Evolutionary conservation across 2,329 filamentous ascomycete species (phyloP), one percentile per base, ranked within the genome.

Genomic region (Fusarium mangiferae): DNA sequence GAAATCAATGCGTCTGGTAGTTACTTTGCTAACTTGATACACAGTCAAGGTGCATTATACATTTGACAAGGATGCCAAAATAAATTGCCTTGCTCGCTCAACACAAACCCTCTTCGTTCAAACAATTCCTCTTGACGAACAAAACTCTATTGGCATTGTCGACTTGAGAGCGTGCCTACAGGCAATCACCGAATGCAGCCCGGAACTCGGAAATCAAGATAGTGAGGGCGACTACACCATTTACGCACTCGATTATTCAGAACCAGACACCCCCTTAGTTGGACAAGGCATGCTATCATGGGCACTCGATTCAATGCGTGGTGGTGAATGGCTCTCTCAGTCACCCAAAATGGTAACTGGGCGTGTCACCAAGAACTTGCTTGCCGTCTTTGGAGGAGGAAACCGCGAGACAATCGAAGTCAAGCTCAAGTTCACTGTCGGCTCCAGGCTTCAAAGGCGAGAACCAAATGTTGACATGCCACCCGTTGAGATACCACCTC

Each of bases 1-100:
- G 65, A 51, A 74, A 61, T 61, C 57, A 57, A 46, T 67, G 52
- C 65, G 57, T 42, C 51, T 39, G 30, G 42, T 55, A 12, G 48
- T 71, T 60, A 24, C 18, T 52, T 75, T 28, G 65, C 78, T 77
- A 73, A 78, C 76, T 28, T 46, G 45, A 56, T 46, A 42, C 75
- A 46, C 82, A 97, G 95, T 98, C 83, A 98, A 98, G 87, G 93
- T 98, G 56, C 91, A 97, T 70, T 99, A 98, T 84, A 98, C 95
- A 38, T 98, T 98, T 84, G 95, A 98, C 82, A 91, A 92, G 80
- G 92, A 96, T 75, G 92, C 91, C 84, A 95, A 95, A 83, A 92
- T 94, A 73, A 95, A 96, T 80, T 98, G 95, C 83, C 88, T 99
- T 56, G 95, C 96, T 68, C 90, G 96, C 78, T 92, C 94, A 86